Base-by-base conservation (phyloP, 192 early-diverging fungal genomes). In the Spinellus fusiger region DNA sequence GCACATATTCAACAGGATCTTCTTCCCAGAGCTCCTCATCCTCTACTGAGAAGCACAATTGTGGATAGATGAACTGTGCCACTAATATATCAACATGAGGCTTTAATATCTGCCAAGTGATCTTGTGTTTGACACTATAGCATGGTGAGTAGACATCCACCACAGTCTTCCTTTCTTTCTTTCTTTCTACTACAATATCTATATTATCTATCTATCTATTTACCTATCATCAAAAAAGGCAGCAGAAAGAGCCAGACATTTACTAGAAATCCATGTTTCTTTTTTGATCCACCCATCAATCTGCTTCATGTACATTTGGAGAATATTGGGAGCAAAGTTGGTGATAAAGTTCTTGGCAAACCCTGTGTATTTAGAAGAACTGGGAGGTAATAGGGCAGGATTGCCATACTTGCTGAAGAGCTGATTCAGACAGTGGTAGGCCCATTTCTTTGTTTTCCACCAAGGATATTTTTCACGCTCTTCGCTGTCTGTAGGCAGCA, bases 371-470 rank as follows among this genome's bases (percentile, higher is more conserved):
- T 73, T 58, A 54, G 64, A 68, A 15, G 78, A 60, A 18, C 75
- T 70, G 12, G 63, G 50, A 4, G 84, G 75, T 37, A 91, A 66
- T 28, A 82, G 72, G 1, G 85, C 78, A 15, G 85, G 86, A 58
- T 89, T 89, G 44, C 90, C 87, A 59, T 86, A 88, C 50, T 78
- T 75, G 22, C 73, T 64, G 59, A 95, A 93, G 13, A 93, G 79
- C 26, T 82, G 85, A 78, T 95, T 93, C 64, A 98, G 73, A 73
- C 86, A 90, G 62, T 82, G 84, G 66, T 88, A 87, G 0, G 95
- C 88, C 95, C 96, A 96, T 66, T 96, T 94, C 68, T 95, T 96
- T 52, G 88, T 86, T 76, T 94, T 94, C 88, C 88, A 93, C 80
- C 85, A 92, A 20, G 86, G 84, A 71, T 89, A 82, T 59, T 82